A percentile compares a stretch with the other conserved stretches of the same genome.
phyloP scores from a whole-genome alignment of 2,329 filamentous ascomycete genomes.

The Phyllosticta capitalensis region DNA sequence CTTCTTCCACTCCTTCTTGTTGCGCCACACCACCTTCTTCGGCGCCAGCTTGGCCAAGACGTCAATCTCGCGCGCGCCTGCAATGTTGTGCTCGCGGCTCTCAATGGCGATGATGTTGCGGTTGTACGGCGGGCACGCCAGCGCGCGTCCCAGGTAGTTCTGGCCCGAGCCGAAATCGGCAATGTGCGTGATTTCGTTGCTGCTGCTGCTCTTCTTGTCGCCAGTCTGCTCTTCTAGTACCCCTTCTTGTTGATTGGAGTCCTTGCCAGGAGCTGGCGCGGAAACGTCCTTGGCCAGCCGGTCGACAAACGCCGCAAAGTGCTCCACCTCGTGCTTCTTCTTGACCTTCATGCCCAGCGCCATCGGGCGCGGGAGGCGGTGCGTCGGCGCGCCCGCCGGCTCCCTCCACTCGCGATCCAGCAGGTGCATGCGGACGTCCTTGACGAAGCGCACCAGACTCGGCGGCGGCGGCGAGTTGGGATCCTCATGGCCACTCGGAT shows the following conservation, averaged over 20 bases:
- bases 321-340: conserved; percentile 85
- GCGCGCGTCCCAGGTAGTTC: conserved; percentile 83
- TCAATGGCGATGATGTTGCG: conserved; percentile 85
- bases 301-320: conserved; percentile 81
- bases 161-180: conserved; percentile 95
- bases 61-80: conserved; percentile 75
- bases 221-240: not conserved
- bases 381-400: not conserved
- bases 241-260: not conserved
- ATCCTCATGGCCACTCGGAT: conserved; percentile 20
- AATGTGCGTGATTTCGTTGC: conserved; percentile 61
- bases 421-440: conserved; percentile 58
- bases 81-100: conserved; percentile 75
- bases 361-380: conserved; percentile 49
- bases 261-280: conserved; percentile 3
- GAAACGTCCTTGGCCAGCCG: conserved; percentile 49
- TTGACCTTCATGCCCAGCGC: conserved; percentile 91
- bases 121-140: conserved; percentile 80
- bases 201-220: conserved; percentile 14
- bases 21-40: conserved; percentile 63
- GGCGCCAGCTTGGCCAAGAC: conserved; percentile 67
- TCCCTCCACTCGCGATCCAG: conserved; percentile 51
- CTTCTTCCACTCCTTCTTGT: conserved; percentile 67
- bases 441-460: conserved; percentile 63
- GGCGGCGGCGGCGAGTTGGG: conserved; percentile 34